Percentiles rank a stretch among this genome's conserved stretches.
Conservation (phyloP, 1,284 basidiomycete genomes). For the Mycena citricolor region DNA sequence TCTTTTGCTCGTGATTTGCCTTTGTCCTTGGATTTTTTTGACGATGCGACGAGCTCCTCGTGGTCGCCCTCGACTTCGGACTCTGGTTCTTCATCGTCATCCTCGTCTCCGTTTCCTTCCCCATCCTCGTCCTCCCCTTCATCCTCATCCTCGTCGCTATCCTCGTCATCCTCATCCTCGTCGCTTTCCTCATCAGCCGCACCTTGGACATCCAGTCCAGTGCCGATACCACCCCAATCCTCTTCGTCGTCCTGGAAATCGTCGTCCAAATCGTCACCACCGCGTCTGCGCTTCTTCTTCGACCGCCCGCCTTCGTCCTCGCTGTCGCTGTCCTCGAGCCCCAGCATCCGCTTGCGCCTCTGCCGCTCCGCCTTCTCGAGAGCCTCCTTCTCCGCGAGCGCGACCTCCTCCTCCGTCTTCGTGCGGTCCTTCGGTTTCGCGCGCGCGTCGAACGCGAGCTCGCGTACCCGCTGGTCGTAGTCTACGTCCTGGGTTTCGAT, state of each 20-base stretch:
- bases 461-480: constrained; percentile 92
- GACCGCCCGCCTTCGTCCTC: constrained; percentile 50
- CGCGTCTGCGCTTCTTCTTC: constrained; percentile 46
- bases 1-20: constrained; percentile 46
- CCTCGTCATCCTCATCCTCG: constrained; percentile 38
- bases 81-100: constrained; percentile 33
- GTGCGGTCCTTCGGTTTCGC: constrained; percentile 95
- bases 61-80: constrained; percentile 38
- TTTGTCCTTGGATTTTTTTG: constrained; percentile 31
- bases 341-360: constrained; percentile 84
- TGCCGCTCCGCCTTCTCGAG: constrained; percentile 85
- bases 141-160: constrained; percentile 37
- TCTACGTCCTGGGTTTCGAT: constrained; percentile 45
- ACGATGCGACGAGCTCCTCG: constrained; percentile 38
- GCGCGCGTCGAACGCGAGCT: constrained; percentile 90
- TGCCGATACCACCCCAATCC: too few species aligned
- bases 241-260: too few species aligned
- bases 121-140: constrained; percentile 38
- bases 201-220: too few species aligned
- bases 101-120: constrained; percentile 39
- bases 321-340: constrained; percentile 65
- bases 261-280: constrained; percentile 90
- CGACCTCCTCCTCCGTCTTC: constrained; percentile 95
- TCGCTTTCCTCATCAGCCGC: too few species aligned
- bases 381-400: constrained; percentile 84